phyloP scores from a whole-genome alignment of 2,329 filamentous ascomycete species.

The Magnaporthiopsis poae region DNA sequence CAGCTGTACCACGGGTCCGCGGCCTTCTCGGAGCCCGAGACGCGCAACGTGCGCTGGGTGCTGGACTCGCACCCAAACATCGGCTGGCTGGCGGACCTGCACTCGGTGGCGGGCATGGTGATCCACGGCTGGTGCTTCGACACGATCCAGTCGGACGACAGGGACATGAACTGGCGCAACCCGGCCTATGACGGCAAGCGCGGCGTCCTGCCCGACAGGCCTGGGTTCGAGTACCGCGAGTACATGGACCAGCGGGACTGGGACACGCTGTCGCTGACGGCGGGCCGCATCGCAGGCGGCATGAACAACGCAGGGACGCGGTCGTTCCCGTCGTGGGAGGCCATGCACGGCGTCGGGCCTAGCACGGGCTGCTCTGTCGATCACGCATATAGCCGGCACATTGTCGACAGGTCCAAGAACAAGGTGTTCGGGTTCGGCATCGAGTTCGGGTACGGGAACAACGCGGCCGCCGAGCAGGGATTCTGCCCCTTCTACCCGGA shows the following conservation, averaged over 20 bases:
- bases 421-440: conserved; percentile 34
- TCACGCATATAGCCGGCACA: conserved; percentile 35
- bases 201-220: conserved; percentile 12
- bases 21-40: conserved; percentile 47
- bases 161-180: conserved; percentile 43
- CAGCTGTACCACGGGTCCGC: conserved; percentile 41
- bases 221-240: conserved; percentile 29
- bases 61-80: conserved; percentile 39
- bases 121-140: conserved; percentile 51
- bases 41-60: conserved; percentile 42
- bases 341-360: conserved; percentile 28
- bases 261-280: conserved; percentile 19
- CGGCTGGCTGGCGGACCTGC: conserved; percentile 49
- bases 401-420: conserved; percentile 24
- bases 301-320: conserved; percentile 21
- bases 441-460: conserved; percentile 36
- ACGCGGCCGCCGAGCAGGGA: conserved; percentile 10
- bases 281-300: conserved; percentile 3
- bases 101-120: conserved; percentile 42
- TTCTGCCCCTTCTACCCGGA: conserved; percentile 37
- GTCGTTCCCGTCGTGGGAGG: conserved; percentile 15
- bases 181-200: conserved; percentile 36
- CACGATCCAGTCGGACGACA: conserved; percentile 35
- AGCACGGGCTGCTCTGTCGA: conserved; percentile 37
- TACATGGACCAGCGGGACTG: conserved; percentile 34